A percentile compares a stretch with the other conserved stretches of the same genome.
Conservation (phyloP, 768 basidiomycete species). For the Clavulina sp. region DNA sequence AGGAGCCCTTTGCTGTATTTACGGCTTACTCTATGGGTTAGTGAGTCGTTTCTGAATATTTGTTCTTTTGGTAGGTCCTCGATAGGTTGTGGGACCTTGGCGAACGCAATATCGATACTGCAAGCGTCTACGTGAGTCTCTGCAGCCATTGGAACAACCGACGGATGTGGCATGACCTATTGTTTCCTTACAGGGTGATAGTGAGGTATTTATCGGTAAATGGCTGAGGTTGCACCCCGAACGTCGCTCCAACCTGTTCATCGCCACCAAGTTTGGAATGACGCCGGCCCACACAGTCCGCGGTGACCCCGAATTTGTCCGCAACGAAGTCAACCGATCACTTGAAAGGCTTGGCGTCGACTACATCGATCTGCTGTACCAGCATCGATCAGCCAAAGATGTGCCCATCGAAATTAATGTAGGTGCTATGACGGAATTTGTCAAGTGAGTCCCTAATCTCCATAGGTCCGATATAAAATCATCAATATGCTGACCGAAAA, state of each 20-base stretch:
- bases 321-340: constrained; percentile 7
- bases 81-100: constrained; percentile 27
- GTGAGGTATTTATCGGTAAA: constrained; percentile 28
- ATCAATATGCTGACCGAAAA: background rate
- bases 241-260: constrained; percentile 36
- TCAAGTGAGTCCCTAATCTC: background rate
- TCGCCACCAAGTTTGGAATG: constrained; percentile 38
- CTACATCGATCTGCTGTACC: constrained; percentile 11
- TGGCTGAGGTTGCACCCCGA: constrained; percentile 40
- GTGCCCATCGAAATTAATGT: constrained; percentile 14
- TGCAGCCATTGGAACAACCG: too few species aligned
- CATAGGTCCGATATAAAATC: background rate
- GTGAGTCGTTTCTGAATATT: background rate
- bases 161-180: background rate
- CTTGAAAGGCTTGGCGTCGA: constrained; percentile 10
- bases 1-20: constrained; percentile 13
- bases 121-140: background rate
- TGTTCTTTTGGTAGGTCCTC: constrained; percentile 19
- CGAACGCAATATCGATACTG: constrained; percentile 29
- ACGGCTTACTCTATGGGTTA: too few species aligned
- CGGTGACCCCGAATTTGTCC: constrained; percentile 12
- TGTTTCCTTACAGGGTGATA: constrained; percentile 20
- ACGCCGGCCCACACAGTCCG: background rate
- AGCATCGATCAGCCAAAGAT: constrained; percentile 13
- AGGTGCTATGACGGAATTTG: constrained; percentile 12